Percentiles rank a stretch among this genome's conserved stretches.
Conservation (phyloP, 108 stramenopile species). For the Fragilaria radians region DNA sequence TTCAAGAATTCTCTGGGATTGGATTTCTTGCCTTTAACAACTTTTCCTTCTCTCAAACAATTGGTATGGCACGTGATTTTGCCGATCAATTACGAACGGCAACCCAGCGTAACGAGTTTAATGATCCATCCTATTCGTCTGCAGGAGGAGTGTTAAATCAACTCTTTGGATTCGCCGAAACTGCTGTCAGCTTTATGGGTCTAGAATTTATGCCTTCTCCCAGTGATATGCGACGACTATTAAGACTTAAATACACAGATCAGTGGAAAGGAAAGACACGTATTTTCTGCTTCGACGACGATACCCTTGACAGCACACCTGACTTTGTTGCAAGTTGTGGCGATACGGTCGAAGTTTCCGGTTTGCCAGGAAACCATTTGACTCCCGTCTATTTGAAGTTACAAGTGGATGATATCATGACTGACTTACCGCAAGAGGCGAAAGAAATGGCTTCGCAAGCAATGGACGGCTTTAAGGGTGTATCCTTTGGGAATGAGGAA, state of each 20-base stretch:
- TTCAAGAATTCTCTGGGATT: slow-evolving; percentile 51
- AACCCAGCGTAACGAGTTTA: background rate
- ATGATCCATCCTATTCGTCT: background rate
- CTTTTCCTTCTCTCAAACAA: slow-evolving; percentile 64
- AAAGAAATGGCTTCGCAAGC: slow-evolving; percentile 60
- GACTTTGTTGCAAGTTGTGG: slow-evolving; percentile 38
- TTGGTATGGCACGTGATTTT: slow-evolving; percentile 57
- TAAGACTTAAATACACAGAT: slow-evolving; percentile 51
- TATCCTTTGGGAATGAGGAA: slow-evolving; percentile 67
- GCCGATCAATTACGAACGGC: slow-evolving; percentile 46
- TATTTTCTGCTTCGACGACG: slow-evolving; percentile 72
- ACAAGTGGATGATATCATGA: slow-evolving; percentile 39
- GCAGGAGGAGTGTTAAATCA: slow-evolving; percentile 33
- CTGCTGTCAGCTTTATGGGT: slow-evolving; percentile 56
- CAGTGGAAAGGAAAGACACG: slow-evolving; percentile 37
- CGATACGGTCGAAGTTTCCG: slow-evolving; percentile 23
- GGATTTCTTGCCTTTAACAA: slow-evolving; percentile 75
- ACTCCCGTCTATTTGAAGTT: slow-evolving; percentile 69
- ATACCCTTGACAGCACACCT: slow-evolving; percentile 52
- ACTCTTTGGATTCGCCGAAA: slow-evolving; percentile 62
- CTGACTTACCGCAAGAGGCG: slow-evolving; percentile 43
- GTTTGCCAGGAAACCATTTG: slow-evolving; percentile 64
- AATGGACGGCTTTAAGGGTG: slow-evolving; percentile 64
- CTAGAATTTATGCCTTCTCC: slow-evolving; percentile 68
- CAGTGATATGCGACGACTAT: slow-evolving; percentile 49